Percentiles rank a stretch among this genome's conserved stretches.
Conservation (phyloP, 257 asterid genomes). For the Nicotiana otophora region DNA sequence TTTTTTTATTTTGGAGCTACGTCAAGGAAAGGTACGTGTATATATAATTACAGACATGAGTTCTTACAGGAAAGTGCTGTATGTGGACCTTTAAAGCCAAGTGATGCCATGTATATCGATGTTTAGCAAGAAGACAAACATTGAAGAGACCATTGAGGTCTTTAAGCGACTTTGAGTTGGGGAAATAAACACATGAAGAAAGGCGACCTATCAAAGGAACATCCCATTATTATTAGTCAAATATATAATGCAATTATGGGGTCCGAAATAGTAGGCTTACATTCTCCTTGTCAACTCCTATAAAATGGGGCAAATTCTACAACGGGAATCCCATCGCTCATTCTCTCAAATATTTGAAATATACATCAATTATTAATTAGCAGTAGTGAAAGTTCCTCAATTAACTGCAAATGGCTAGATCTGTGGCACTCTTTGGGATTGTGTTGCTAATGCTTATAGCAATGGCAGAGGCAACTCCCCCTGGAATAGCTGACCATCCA, state of each 20-base stretch:
- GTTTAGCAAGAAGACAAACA: too few species aligned
- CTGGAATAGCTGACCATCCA: slow-evolving; percentile 37
- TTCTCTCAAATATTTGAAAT: neutral
- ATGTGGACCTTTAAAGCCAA: neutral
- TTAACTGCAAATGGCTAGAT: neutral
- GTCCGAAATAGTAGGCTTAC: neutral
- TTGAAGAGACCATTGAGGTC: neutral
- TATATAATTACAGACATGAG: too few species aligned
- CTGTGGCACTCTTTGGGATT: neutral
- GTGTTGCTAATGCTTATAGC: slow-evolving; percentile 4
- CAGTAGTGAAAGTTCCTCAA: neutral
- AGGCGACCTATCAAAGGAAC: neutral
- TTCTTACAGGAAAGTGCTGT: too few species aligned
- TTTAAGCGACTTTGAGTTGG: neutral
- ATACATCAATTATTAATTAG: neutral
- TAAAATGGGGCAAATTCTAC: neutral
- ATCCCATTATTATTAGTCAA: neutral
- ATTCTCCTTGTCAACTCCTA: neutral
- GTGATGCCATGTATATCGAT: neutral
- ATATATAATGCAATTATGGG: neutral
- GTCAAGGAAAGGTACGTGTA: too few species aligned
- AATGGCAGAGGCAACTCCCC: slow-evolving; percentile 29
- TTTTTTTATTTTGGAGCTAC: too few species aligned
- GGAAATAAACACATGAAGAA: slow-evolving; percentile 12
- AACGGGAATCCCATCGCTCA: neutral